Evolutionary conservation across 768 basidiomycete genomes (phyloP).

Genomic region (Mrakia gelida): DNA sequence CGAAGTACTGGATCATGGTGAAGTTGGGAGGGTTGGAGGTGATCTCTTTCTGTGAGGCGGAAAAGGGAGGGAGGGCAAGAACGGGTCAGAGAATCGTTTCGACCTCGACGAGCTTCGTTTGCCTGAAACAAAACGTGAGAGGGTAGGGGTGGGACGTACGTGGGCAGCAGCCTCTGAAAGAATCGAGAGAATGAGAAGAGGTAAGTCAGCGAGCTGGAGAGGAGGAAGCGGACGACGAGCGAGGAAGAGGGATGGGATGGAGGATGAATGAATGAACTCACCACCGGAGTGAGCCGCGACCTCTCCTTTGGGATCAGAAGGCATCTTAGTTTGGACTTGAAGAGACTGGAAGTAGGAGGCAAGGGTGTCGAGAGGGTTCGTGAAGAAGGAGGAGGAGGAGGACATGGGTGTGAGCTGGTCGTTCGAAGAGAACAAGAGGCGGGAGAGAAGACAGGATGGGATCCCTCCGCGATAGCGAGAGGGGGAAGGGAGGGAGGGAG

Average conservation of each 20-base stretch:
- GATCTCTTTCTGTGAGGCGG: neutral
- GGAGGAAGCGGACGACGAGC: neutral
- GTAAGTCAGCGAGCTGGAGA: neutral
- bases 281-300: neutral
- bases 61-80: neutral
- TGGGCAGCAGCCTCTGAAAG: constrained; percentile 3
- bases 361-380: neutral
- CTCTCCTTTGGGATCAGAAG: neutral
- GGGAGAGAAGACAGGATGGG: too few species aligned
- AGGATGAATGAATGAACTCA: neutral
- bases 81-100: neutral
- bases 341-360: neutral
- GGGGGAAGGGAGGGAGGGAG: neutral
- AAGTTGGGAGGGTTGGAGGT: constrained; percentile 10
- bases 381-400: neutral
- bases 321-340: neutral
- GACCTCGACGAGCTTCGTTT: neutral
- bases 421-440: neutral
- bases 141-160: neutral
- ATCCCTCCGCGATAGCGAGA: neutral
- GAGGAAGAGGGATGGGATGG: neutral
- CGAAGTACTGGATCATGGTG: constrained; percentile 26
- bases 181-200: too few species aligned
- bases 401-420: neutral
- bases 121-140: too few species aligned